Conservation (phyloP, 2,329 filamentous ascomycete genomes). For the Pseudogymnoascus sp. region DNA sequence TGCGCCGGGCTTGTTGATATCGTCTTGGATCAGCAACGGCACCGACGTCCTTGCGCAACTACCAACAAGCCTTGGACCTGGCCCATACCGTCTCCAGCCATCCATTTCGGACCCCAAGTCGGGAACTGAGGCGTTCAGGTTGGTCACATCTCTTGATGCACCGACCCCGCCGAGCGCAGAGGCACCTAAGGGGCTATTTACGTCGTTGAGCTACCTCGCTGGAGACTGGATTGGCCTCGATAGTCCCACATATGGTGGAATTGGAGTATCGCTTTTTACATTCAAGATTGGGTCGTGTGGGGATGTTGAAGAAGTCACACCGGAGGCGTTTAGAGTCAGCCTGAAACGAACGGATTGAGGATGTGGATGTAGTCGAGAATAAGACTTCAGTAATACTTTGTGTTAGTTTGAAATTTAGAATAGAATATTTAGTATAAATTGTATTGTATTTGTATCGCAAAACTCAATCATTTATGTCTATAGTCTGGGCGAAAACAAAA, state of each 20-base stretch:
- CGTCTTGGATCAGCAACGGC: conserved; percentile 28
- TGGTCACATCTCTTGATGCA: neutral
- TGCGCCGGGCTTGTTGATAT: conserved; percentile 26
- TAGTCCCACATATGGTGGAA: conserved; percentile 6
- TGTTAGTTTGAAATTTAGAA: neutral
- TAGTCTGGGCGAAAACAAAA: neutral
- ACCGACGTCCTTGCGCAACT: conserved; percentile 25
- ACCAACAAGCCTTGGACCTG: neutral
- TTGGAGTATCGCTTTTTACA: neutral
- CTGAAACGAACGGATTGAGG: neutral
- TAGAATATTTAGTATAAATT: neutral
- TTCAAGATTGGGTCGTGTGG: neutral
- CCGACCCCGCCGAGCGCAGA: neutral
- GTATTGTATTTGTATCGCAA: neutral
- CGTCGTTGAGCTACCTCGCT: neutral
- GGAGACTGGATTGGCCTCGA: neutral
- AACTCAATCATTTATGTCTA: neutral
- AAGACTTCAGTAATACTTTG: neutral
- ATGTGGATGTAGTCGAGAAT: neutral
- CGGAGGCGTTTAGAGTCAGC: neutral
- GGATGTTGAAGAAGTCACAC: neutral
- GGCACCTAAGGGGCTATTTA: neutral
- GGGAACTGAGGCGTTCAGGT: neutral
- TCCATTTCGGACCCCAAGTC: neutral
- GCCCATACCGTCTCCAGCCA: neutral